These are phyloP conservation scores for Mortierella sp. DNA, from an alignment of 371 early-diverging fungal genomes.

Conservation along the genomic window DNA sequence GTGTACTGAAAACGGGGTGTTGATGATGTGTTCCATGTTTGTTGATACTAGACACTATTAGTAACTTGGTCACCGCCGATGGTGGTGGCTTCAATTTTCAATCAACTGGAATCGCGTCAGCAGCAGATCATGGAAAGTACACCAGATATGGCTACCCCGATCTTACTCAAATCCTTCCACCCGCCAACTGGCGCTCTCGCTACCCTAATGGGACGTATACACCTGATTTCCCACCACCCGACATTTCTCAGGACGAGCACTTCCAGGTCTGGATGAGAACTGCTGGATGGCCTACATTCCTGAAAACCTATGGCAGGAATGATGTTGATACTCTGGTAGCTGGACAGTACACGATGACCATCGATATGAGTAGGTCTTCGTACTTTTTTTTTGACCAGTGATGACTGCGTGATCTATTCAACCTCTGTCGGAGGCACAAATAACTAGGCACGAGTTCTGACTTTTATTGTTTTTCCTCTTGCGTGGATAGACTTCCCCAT, in stretches of 20 bases:
- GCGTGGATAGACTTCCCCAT: slow-evolving; percentile 58
- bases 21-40: no score
- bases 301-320: slow-evolving; percentile 94
- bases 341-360: slow-evolving; percentile 73
- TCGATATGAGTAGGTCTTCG: slow-evolving; percentile 70
- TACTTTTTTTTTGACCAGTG: neutral
- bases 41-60: slow-evolving; percentile 44
- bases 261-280: slow-evolving; percentile 99
- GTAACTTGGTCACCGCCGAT: neutral
- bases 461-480: neutral
- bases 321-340: slow-evolving; percentile 61
- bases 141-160: slow-evolving; percentile 67
- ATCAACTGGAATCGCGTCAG: slow-evolving; percentile 87
- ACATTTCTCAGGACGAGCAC: slow-evolving; percentile 77
- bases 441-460: neutral
- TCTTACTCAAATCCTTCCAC: slow-evolving; percentile 69
- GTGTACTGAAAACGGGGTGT: neutral
- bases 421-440: no score
- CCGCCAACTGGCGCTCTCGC: slow-evolving; percentile 80
- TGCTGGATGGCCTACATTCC: slow-evolving; percentile 95
- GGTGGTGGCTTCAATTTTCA: slow-evolving; percentile 62
- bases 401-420: no score
- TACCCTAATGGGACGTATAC: slow-evolving; percentile 64
- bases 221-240: slow-evolving; percentile 75
- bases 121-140: slow-evolving; percentile 83